Base-by-base conservation (phyloP, 495 filamentous ascomycete species). In the Chaetomium cochliodes region DNA sequence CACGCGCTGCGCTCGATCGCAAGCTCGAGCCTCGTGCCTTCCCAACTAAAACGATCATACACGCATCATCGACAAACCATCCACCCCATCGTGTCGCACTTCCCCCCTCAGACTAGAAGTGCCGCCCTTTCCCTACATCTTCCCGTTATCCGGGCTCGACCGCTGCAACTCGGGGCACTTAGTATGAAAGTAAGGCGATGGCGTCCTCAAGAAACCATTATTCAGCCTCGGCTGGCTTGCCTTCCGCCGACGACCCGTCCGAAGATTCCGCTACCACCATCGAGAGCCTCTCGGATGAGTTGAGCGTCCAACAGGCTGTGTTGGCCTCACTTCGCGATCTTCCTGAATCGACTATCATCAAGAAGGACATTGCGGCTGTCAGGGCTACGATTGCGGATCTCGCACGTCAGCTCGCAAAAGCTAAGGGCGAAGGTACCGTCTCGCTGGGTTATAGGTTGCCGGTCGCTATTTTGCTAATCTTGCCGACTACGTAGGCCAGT, bases 271-370 rank as follows among this genome's bases (percentile, higher is more conserved):
- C 33, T 20, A 3, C 46, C 23, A 1, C 39, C 28, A 28, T 63
- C 22, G 67, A 65, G 22, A 33, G 62, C 37, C 67, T 69, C 25
- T n/a, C 44, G 20, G 62, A 65, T 0, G 63, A 69, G 12, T 47
- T 69, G 28, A 22, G 18, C 28, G 3, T 65, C 12, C 52, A 65
- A 30, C 44, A 44, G 23, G 54, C 58, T 12, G 37, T 69, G 26
- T 41, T 62, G 15, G 58, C 15, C 22, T 69, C 67, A 18, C 55
- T 69, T 7, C 12, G 0, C 7, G 60, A 63, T 26, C 54, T 67
- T 37, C 53, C 60, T 12, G 33, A 60, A 0, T 58, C 60, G 11
- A 16, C 0, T 16, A 7, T 30, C 3, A 44, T 5, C 12, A 46
- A 23, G 12, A 18, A 58, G 23, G 52, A 58, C 0, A 58, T 56